These are phyloP conservation scores for Suhomyces sp. DNA, from an alignment of 805 yeast species.

Conservation along the genomic window DNA sequence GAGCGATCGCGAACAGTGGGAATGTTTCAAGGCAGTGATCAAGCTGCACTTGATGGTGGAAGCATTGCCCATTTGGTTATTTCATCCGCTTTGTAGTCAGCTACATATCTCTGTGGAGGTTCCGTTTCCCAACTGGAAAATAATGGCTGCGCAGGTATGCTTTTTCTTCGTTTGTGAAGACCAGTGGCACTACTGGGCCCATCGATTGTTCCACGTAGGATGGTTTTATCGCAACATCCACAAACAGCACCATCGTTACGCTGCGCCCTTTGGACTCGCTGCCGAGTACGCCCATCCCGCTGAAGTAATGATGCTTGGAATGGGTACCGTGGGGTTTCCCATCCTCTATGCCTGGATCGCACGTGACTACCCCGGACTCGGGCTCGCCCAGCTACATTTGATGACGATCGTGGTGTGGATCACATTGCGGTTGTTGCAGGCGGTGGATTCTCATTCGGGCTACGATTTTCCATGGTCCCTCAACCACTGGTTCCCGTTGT, in stretches of 20 bases:
- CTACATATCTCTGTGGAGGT: constrained; percentile 49
- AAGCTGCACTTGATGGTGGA: constrained; percentile 57
- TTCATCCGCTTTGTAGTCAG: constrained; percentile 53
- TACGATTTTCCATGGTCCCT: constrained; percentile 63
- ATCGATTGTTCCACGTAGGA: constrained; percentile 54
- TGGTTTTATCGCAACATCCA: constrained; percentile 56
- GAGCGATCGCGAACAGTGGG: constrained; percentile 58
- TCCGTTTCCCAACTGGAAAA: constrained; percentile 49
- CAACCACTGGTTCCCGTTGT: constrained; percentile 54
- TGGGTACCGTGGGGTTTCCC: constrained; percentile 62
- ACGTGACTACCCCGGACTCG: constrained; percentile 18
- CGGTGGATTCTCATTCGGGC: constrained; percentile 61
- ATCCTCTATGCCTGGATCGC: constrained; percentile 51
- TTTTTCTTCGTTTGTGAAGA: constrained; percentile 55
- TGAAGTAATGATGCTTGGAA: constrained; percentile 55
- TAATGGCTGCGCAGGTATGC: constrained; percentile 44
- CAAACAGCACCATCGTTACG: constrained; percentile 59
- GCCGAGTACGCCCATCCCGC: constrained; percentile 63
- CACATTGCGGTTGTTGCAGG: constrained; percentile 51
- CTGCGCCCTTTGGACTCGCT: constrained; percentile 61
- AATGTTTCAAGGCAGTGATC: constrained; percentile 55
- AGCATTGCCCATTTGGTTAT: constrained; percentile 61
- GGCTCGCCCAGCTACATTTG: constrained; percentile 42
- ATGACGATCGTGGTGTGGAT: constrained; percentile 56
- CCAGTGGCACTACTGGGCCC: constrained; percentile 61